A percentile compares a stretch with the other conserved stretches of the same genome.
Conservation (phyloP, 2,329 filamentous ascomycete species). For the Trichoderma endophyticum region DNA sequence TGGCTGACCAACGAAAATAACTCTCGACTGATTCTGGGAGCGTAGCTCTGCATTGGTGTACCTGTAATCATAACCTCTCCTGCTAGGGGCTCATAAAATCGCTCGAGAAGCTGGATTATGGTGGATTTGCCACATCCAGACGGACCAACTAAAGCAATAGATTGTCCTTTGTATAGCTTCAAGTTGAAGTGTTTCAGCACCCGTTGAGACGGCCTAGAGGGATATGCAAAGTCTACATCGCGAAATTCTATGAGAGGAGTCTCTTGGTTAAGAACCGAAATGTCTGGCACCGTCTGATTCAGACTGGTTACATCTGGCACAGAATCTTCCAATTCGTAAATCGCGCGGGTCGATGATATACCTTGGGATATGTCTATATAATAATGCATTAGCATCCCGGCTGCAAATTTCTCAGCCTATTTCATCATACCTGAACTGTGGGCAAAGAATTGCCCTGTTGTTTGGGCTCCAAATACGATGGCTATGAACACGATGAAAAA, state of each 20-base stretch:
- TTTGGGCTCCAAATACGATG: slow-evolving; percentile 34
- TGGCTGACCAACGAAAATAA: not conserved
- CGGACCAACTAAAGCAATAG: slow-evolving; percentile 47
- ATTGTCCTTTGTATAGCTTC: slow-evolving; percentile 39
- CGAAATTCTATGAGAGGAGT: not conserved
- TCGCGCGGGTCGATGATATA: not conserved
- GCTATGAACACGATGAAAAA: slow-evolving; percentile 44
- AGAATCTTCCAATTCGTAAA: not conserved
- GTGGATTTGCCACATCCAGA: slow-evolving; percentile 42
- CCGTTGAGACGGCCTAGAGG: slow-evolving; percentile 39
- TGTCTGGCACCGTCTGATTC: not conserved
- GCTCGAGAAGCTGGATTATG: slow-evolving; percentile 39
- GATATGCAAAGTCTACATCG: slow-evolving; percentile 39
- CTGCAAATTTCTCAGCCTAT: not conserved
- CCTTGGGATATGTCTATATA: not conserved
- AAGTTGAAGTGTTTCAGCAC: slow-evolving; percentile 39
- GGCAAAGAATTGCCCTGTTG: slow-evolving; percentile 21
- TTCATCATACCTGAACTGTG: not conserved
- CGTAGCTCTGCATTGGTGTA: not conserved
- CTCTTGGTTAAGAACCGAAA: not conserved
- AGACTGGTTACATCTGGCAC: not conserved
- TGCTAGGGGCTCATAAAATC: slow-evolving; percentile 33
- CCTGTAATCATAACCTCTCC: not conserved
- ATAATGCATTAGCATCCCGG: not conserved
- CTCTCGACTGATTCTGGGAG: not conserved